Conservation (phyloP, 2,329 filamentous ascomycete genomes). For the Daldinia eschscholtzii region DNA sequence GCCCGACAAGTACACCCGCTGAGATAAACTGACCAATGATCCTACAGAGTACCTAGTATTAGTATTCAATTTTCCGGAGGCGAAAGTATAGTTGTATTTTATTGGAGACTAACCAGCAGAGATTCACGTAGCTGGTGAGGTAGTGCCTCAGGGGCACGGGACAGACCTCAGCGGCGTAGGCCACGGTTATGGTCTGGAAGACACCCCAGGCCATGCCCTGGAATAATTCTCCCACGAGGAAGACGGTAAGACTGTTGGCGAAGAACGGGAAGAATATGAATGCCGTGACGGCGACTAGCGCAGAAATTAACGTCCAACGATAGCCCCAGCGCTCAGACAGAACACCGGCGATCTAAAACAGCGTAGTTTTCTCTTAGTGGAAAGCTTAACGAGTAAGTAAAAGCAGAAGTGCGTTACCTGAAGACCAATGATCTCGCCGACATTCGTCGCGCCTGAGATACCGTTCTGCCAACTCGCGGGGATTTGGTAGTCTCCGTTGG, state of each 20-base stretch:
- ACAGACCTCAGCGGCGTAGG: conserved; percentile 50
- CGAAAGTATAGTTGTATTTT: no score
- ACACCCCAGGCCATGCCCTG: conserved; percentile 57
- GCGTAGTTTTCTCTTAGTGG: not conserved
- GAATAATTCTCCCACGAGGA: conserved; percentile 57
- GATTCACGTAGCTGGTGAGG: conserved; percentile 49
- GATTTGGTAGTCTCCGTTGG: conserved; percentile 57
- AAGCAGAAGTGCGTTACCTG: conserved; percentile 47
- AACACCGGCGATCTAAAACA: conserved; percentile 56
- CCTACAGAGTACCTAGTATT: conserved; percentile 6
- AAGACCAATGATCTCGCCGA: conserved; percentile 63
- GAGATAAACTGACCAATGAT: conserved; percentile 58
- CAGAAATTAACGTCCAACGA: conserved; percentile 57
- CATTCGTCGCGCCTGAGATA: conserved; percentile 58
- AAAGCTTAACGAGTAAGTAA: not conserved
- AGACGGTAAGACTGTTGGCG: conserved; percentile 52
- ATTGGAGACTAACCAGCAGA: conserved; percentile 42
- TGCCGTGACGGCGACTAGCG: conserved; percentile 53
- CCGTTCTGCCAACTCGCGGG: conserved; percentile 63
- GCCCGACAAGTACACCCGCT: conserved; percentile 50
- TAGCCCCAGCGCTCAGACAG: conserved; percentile 58
- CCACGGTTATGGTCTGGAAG: conserved; percentile 51
- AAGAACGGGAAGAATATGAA: conserved; percentile 61
- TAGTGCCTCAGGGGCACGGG: conserved; percentile 50
- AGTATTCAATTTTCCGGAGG: not conserved